Base-by-base conservation (phyloP, 2,329 filamentous ascomycete genomes). In the Aspergillus brunneoviolaceus region DNA sequence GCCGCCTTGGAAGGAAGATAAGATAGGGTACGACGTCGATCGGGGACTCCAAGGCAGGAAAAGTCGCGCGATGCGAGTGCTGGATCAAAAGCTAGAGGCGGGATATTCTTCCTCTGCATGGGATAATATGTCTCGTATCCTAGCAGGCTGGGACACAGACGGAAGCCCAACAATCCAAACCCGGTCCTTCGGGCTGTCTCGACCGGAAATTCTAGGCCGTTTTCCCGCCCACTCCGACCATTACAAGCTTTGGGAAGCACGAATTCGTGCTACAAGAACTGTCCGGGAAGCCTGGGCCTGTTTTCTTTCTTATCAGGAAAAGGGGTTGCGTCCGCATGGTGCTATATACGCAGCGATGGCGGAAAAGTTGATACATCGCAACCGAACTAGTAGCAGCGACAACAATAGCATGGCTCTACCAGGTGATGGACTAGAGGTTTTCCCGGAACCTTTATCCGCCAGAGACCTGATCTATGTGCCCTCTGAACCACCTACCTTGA, bases 1-100 rank as follows among this genome's bases (percentile, higher is more conserved):
- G 86, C 86, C 86, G 14, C 86, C 86, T 0, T 89, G 85, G 85
- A 87, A 87, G 70, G 81, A 85, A 67, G 82, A 85, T 51, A 84
- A 79, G 56, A 81, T 84, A 16, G 85, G 84, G 1, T 84, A 88
- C 68, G 86, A 89, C 67, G 79, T 80, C n/a, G 76, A 80, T 14
- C 82, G 85, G 57, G 82, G 80, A 11, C 80, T 81, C 50, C 81
- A 85, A 47, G 81, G 84, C 60, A 84, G 84, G 61, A 77, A 77
- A 31, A 87, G 84, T 58, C 81, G 83, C 58, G 84, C 85, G n/a
- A 80, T 80, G 59, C 77, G 81, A 42, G 81, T 85, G 5, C 70
- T 88, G 50, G 72, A 74, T 45, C 81, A 82, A 57, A 87, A 87
- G 83, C 79, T 75, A 57, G 82, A 86, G 68, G 85, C 85, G 12